Conservation (phyloP, 257 asterid genomes). For the Marsdenia floribunda region DNA sequence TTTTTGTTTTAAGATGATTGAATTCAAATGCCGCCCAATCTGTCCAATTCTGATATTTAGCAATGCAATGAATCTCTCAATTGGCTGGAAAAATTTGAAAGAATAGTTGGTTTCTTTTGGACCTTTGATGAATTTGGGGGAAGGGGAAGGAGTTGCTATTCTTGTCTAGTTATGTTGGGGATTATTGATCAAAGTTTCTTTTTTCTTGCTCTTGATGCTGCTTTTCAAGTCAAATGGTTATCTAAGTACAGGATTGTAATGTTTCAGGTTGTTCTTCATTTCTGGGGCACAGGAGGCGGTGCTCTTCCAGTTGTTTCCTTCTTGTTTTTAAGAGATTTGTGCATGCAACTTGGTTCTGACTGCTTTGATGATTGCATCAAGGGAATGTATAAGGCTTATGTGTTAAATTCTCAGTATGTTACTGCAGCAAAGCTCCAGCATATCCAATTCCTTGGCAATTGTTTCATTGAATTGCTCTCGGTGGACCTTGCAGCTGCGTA, state of each 20-base stretch:
- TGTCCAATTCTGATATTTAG: not conserved
- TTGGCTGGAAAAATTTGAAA: not conserved
- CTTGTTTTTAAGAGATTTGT: slow-evolving; percentile 75
- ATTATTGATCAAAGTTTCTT: not conserved
- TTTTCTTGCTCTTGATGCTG: not conserved
- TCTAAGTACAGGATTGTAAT: not conserved
- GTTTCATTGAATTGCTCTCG: slow-evolving; percentile 68
- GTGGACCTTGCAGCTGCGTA: slow-evolving; percentile 76
- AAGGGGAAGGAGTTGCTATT: not conserved
- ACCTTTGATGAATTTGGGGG: not conserved
- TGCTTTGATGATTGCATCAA: slow-evolving; percentile 78
- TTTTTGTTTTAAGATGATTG: not conserved
- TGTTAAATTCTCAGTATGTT: slow-evolving; percentile 74
- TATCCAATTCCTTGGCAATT: slow-evolving; percentile 81
- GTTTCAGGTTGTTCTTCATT: slow-evolving; percentile 86
- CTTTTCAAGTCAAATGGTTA: not conserved
- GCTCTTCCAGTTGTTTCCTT: slow-evolving; percentile 88
- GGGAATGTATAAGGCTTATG: slow-evolving; percentile 92
- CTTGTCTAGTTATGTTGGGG: not conserved
- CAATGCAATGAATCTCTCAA: not conserved
- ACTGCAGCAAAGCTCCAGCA: slow-evolving; percentile 79
- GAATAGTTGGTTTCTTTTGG: not conserved
- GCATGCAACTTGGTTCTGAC: slow-evolving; percentile 71
- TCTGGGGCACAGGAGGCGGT: slow-evolving; percentile 95
- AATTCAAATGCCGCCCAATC: too few relatives aligned